Evolutionary conservation across 257 asterid species (phyloP).

Genomic region (Gentiana dahurica): DNA sequence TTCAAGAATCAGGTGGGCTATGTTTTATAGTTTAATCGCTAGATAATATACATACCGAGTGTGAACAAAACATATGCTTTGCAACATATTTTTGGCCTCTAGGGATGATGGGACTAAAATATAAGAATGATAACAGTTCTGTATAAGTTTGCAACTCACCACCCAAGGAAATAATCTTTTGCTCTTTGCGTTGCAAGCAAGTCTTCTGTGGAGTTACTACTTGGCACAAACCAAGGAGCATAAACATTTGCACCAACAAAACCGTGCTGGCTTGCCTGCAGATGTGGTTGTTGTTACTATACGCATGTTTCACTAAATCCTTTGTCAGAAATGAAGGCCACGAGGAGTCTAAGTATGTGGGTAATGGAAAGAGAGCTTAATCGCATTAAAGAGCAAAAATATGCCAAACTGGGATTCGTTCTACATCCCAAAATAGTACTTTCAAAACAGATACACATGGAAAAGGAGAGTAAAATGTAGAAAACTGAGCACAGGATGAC

Average conservation of each 20-base stretch:
- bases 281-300: too few relatives aligned
- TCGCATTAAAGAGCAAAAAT: too few relatives aligned
- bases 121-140: neutral
- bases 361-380: too few relatives aligned
- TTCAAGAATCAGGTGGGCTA: neutral
- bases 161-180: slow-evolving; percentile 32
- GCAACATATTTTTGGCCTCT: slow-evolving; percentile 21
- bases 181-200: slow-evolving; percentile 35
- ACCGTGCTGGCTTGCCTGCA: slow-evolving; percentile 29
- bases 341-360: too few relatives aligned
- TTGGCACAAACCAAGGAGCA: slow-evolving; percentile 24
- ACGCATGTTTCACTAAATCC: too few relatives aligned
- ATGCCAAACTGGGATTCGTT: too few relatives aligned
- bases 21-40: neutral
- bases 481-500: too few relatives aligned
- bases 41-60: neutral
- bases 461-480: too few relatives aligned
- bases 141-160: slow-evolving; percentile 24
- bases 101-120: neutral
- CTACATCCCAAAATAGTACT: too few relatives aligned
- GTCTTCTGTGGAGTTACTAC: slow-evolving; percentile 33
- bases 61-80: slow-evolving; percentile 34
- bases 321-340: too few relatives aligned
- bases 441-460: too few relatives aligned
- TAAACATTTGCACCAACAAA: slow-evolving; percentile 35